Base-by-base conservation (phyloP, 306 rosid genomes). In the Biancaea sappan region DNA sequence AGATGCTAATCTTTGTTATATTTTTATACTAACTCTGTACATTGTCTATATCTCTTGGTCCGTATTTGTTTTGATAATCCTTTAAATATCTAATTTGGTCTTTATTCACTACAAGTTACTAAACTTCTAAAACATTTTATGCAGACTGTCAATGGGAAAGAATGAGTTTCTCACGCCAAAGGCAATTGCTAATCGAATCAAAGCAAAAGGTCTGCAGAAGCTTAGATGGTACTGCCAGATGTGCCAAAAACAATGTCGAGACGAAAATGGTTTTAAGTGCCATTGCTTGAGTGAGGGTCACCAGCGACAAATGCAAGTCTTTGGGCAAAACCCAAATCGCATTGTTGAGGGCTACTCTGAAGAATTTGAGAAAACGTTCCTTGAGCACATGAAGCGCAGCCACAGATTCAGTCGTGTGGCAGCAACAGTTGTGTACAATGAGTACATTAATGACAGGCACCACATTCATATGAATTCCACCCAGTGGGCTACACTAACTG, bases 241-340 rank as follows among this genome's bases (percentile, higher is more conserved):
- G 98, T 93, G 98, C 69, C 97, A 93, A 81, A 93, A 93, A 88
- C 97, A 91, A 73, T 93, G 98, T 72, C 89, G 96, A 15, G 98
- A 93, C 48, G 97, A 91, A 76, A 93, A 93, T 79, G 98, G 98
- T 37, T 93, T 91, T 69, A 93, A 93, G 79, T 93, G 97, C 69
- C 98, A 93, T 74, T 93, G 95, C 50, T 89, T 93, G 97, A 88
- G 97, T 79, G 97, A 93, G 77, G 76, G 92, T 50, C 98, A 93
- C 82, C 97, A 93, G 84, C 97, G 98, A 25, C 97, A 93, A 80
- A 93, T 93, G 98, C 88, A 85, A 76, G 69, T 91, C 66, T 91
- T 91, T 59, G 98, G 98, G 22, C 90, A 93, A 46, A 93, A 93
- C 69, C 87, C 93, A 0, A 16, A 74, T 57, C 90, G 97, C 11